Percentiles rank a stretch among this genome's conserved stretches.
Conservation (phyloP, 2,329 filamentous ascomycete genomes). For the Pezicula carpinea region DNA sequence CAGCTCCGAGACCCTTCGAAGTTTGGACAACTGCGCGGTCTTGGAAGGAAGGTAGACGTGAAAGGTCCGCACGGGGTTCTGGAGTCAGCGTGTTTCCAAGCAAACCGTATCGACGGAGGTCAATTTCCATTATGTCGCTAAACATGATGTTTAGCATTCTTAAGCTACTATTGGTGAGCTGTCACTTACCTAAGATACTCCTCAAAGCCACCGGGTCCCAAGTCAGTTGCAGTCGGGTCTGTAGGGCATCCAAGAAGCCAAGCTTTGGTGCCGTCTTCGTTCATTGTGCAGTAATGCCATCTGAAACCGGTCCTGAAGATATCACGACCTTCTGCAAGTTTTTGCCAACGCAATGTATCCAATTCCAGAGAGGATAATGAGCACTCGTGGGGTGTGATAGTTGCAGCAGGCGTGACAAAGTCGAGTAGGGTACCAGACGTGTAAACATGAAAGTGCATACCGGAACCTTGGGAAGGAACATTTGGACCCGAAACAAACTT, state of each 20-base stretch:
- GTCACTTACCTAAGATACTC: slow-evolving; percentile 66
- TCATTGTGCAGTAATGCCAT: slow-evolving; percentile 98
- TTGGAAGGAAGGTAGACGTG: slow-evolving; percentile 41
- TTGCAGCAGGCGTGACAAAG: slow-evolving; percentile 87
- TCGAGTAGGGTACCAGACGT: slow-evolving; percentile 90
- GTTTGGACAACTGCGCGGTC: slow-evolving; percentile 43
- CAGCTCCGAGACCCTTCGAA: slow-evolving; percentile 70
- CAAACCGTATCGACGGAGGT: slow-evolving; percentile 86
- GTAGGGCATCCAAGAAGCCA: slow-evolving; percentile 93
- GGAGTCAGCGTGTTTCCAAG: slow-evolving; percentile 70
- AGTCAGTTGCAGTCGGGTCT: slow-evolving; percentile 60
- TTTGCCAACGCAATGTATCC: slow-evolving; percentile 86
- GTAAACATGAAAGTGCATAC: slow-evolving; percentile 93
- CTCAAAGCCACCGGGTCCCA: slow-evolving; percentile 68
- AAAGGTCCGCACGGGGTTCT: slow-evolving; percentile 45
- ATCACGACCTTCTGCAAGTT: slow-evolving; percentile 88
- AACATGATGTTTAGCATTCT: neutral
- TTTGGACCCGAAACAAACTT: slow-evolving; percentile 86
- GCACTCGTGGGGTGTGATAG: slow-evolving; percentile 81
- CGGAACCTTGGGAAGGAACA: slow-evolving; percentile 82
- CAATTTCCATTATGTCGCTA: slow-evolving; percentile 86
- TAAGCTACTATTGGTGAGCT: neutral
- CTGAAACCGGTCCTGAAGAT: slow-evolving; percentile 89
- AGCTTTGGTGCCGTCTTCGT: slow-evolving; percentile 90
- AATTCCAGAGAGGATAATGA: slow-evolving; percentile 87